Base-by-base conservation (phyloP, 768 basidiomycete genomes). In the Lactarius vividus region DNA sequence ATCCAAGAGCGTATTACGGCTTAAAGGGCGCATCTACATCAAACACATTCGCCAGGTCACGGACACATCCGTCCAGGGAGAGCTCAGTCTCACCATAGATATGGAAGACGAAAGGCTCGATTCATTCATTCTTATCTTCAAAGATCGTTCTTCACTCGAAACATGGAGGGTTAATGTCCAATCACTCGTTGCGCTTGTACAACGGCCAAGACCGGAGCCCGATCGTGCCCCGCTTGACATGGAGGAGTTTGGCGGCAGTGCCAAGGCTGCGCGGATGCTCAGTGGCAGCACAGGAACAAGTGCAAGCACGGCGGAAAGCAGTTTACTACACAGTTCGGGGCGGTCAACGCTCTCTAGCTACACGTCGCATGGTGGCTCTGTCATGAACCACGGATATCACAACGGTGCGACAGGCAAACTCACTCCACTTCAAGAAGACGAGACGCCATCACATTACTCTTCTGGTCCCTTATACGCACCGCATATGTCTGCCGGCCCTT, bases 71-170 rank as follows among this genome's bases (percentile, higher is more conserved):
- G 81, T 85, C 10, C 83, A 83, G 23, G 88, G 88, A 39, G 96
- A 96, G 75, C 83, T 97, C 79, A 96, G 93, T 74, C 82, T 98
- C 68, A 97, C 96, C 5, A 96, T 99, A 73, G 90, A 94, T 72
- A 98, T 99, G 95, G 93, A 95, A 78, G 96, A 98, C 74, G 94
- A 96, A 73, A 81, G 83, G 40, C 80, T 97, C 62, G 96, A 97
- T 67, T 92, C 91, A 59, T 98, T 99, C 78, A 96, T 98, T 76
- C 84, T 99, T 56, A 89, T 94, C 72, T 99, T 97, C 84, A 91
- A 89, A 73, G 93, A 98, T 62, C 86, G 91, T 35, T 80, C 87
- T n/a, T 89, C 89, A 2, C 82, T 97, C 64, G 94, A 98, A 73
- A 83, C 89, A 0, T 98, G 97, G 97, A 88, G 83, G 74, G 83